Evolutionary conservation across 2,329 filamentous ascomycete species (phyloP), one percentile per base, ranked within the genome.

Genomic region (Fusarium udum): DNA sequence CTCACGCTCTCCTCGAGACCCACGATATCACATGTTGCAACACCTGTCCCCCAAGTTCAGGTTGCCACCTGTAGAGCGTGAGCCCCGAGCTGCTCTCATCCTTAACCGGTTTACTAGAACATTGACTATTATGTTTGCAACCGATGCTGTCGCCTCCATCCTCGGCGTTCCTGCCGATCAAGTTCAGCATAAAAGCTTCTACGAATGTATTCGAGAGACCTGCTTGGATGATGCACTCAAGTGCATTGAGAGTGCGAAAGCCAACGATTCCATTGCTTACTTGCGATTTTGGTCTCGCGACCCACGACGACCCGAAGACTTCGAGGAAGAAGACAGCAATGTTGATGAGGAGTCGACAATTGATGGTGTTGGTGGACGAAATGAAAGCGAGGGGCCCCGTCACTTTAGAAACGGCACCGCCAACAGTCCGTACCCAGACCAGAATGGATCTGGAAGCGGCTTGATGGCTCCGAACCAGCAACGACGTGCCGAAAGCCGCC

Each of bases 181-280:
- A 61, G 88, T 97, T 71, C 88, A 90, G 72, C 91, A 93, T 46
- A 92, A 91, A 75, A 95, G 93, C 79, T 97, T 97, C 80, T 97
- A 97, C 80, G 93, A 94, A 76, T 95, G 93, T 78, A 96, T 97
- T 57, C 89, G 93, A 64, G 90, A 93, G 75, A 92, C 91, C 69
- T 96, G 93, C 75, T 85, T 96, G 34, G 85, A 88, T 14, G 93
- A 96, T 75, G 93, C 93, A 7, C 90, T 95, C 39, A 89, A 90
- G 70, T 95, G 92, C 76, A 83, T 97, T 37, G 94, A 97, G 81
- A 92, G 92, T 73, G 94, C 94, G 28, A 97, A 97, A 80, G 92
- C 92, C 34, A 97, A 97, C 77, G 93, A 97, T 80, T 97, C 94
- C 4, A 96, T 97, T 77, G 94, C 94, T 4, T 97, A 97, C 77